Base-by-base conservation (phyloP, 2,329 filamentous ascomycete species). In the Penicillium frequentans region DNA sequence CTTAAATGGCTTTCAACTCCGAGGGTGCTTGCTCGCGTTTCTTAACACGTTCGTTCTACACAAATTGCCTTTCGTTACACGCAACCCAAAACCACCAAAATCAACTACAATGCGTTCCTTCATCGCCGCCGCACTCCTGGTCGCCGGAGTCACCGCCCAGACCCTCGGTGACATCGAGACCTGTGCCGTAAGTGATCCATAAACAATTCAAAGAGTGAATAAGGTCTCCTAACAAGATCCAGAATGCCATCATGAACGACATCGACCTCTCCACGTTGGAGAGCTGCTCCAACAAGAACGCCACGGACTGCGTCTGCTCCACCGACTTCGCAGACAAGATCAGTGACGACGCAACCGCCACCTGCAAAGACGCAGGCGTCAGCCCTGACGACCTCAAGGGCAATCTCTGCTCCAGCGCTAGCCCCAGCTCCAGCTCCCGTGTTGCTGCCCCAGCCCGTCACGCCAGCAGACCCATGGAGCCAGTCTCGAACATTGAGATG, bases 391-490 rank as follows among this genome's bases (percentile, higher is more conserved):
- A 49, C 9, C 44, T 62, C 2, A 5, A 33, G 0, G 13, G 35
- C n/a, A 16, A 46, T 14, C 43, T 61, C 24, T 65, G 63, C 52
- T 46, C 44, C n/a, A 23, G 21, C 47, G 39, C 21, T 37, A 54
- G 45, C 31, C 10, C 35, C 23, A 42, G 35, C 14, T 13, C n/a
- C 37, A 53, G 49, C 37, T n/a, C 35, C 23, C 44, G 35, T 11
- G 19, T 21, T 7, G 44, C 53, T 7, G 53, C 54, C 1, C 58
- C 62, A 1, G 54, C 55, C 33, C 59, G 64, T n/a, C 62, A 67
- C 43, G 60, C 58, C 21, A 60, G 60, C 52, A 56, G 43, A 8
- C 64, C 64, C 44, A 67, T 67, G 64, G 14, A 62, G 26, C 62
- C 48, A 9, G 60, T 54, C 16, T 37, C 35, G 10, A 49, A 48